Percentiles rank a stretch among this genome's conserved stretches.
These are phyloP conservation scores for Penicillium sp. DNA, from an alignment of 2,329 filamentous ascomycete genomes.

Conservation along the genomic window DNA sequence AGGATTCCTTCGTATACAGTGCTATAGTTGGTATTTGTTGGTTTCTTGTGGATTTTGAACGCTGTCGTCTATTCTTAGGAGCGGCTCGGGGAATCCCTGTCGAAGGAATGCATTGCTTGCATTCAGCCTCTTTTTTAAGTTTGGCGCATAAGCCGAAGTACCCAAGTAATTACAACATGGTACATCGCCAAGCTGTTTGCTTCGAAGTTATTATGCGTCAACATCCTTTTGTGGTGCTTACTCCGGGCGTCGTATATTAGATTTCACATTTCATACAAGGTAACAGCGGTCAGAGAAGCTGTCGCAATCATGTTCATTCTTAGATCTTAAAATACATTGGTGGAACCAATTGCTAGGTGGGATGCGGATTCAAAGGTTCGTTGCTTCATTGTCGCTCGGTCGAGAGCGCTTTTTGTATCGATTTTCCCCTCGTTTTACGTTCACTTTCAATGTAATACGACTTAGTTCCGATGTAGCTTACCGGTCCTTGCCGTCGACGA, in stretches of 20 bases:
- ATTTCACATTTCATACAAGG: neutral
- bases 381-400: no score
- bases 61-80: neutral
- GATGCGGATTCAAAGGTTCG: neutral
- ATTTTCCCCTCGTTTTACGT: neutral
- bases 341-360: neutral
- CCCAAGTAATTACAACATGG: neutral
- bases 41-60: neutral
- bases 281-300: neutral
- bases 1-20: neutral
- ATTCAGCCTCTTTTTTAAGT: neutral
- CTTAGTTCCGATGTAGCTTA: neutral
- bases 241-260: neutral
- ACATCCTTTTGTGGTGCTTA: neutral
- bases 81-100: neutral
- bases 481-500: neutral
- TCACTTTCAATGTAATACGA: neutral
- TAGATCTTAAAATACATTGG: neutral
- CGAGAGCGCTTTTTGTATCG: neutral
- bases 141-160: neutral
- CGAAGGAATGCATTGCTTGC: constrained; percentile 1
- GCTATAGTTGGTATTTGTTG: neutral
- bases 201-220: neutral
- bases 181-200: neutral
- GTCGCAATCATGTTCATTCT: neutral